A percentile compares a stretch with the other conserved stretches of the same genome.
phyloP scores from a whole-genome alignment of 78 protist genomes.

The Polysphondylium violaceum region DNA sequence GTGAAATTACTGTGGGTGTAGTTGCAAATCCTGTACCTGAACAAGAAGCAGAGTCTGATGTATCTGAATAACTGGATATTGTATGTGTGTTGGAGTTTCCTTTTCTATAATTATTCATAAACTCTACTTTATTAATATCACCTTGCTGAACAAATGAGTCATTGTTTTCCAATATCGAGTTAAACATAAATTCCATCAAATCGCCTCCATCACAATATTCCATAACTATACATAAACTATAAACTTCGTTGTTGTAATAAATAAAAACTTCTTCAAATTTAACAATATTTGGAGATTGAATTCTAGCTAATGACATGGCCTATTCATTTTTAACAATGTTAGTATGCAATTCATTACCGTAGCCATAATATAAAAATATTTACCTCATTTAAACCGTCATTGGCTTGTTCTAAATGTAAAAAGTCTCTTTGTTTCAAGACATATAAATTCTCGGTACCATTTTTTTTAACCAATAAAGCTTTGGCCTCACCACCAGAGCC shows the following conservation, averaged over 20 bases:
- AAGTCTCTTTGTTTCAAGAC: slow-evolving; percentile 63
- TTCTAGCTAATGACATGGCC: slow-evolving; percentile 44
- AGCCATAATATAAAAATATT: neutral
- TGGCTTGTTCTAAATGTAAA: slow-evolving; percentile 28
- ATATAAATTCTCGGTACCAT: slow-evolving; percentile 22
- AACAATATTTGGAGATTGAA: slow-evolving; percentile 20
- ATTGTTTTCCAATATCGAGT: neutral
- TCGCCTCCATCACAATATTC: slow-evolving; percentile 73
- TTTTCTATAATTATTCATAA: neutral
- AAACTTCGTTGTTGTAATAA: neutral
- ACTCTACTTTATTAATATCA: neutral
- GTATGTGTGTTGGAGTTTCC: neutral
- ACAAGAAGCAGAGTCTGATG: neutral
- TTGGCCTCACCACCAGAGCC: slow-evolving; percentile 57
- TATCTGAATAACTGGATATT: neutral
- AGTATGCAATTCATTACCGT: neutral
- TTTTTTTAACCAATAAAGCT: slow-evolving; percentile 40
- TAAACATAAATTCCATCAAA: slow-evolving; percentile 33
- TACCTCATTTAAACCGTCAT: slow-evolving; percentile 50
- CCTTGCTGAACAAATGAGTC: too few relatives aligned
- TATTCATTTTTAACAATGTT: neutral
- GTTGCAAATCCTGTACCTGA: neutral
- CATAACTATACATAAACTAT: slow-evolving; percentile 68
- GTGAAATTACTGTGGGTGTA: neutral
- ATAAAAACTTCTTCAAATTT: slow-evolving; percentile 61